Conservation (phyloP, 2,329 filamentous ascomycete species). For the Bretziella fagacearum region DNA sequence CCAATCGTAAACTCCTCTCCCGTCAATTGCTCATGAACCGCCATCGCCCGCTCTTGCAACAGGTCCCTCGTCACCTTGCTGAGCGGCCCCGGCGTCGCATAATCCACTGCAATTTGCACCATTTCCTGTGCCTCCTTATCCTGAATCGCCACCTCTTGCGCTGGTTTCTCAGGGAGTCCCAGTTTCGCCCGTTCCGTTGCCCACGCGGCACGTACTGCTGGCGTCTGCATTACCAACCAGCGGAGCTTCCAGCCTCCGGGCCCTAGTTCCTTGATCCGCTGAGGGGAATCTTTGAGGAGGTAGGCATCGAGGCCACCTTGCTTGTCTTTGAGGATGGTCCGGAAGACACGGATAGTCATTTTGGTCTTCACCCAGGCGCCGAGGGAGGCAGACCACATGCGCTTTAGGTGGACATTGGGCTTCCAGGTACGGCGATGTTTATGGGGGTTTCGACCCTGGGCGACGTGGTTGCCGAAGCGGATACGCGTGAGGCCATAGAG, state of each 20-base stretch:
- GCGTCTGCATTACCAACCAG: constrained; percentile 76
- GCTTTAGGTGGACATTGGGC: constrained; percentile 55
- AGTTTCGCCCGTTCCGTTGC: constrained; percentile 45
- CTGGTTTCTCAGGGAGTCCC: constrained; percentile 35
- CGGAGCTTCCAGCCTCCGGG: constrained; percentile 79
- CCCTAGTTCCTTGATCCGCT: constrained; percentile 69
- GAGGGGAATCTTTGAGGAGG: constrained; percentile 61
- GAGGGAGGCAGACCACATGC: constrained; percentile 47
- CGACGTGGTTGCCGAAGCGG: constrained; percentile 65
- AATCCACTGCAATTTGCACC: constrained; percentile 26
- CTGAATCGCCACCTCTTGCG: constrained; percentile 17
- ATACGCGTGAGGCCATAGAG: constrained; percentile 56
- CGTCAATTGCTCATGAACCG: constrained; percentile 22
- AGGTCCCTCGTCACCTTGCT: constrained; percentile 23
- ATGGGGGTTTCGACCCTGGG: constrained; percentile 47
- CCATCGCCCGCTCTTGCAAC: constrained; percentile 24
- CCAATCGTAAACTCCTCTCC: constrained; percentile 31
- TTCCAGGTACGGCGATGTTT: constrained; percentile 60
- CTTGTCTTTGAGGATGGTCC: constrained; percentile 51
- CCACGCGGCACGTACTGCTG: constrained; percentile 46
- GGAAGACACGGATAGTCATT: constrained; percentile 51
- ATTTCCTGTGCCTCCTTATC: constrained; percentile 24
- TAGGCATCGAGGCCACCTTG: constrained; percentile 85
- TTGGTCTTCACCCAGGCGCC: constrained; percentile 47
- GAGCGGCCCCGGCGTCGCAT: constrained; percentile 26